Evolutionary conservation across 1,139 yeast species (phyloP).

Genomic region (Saccharomyces hybrid): DNA sequence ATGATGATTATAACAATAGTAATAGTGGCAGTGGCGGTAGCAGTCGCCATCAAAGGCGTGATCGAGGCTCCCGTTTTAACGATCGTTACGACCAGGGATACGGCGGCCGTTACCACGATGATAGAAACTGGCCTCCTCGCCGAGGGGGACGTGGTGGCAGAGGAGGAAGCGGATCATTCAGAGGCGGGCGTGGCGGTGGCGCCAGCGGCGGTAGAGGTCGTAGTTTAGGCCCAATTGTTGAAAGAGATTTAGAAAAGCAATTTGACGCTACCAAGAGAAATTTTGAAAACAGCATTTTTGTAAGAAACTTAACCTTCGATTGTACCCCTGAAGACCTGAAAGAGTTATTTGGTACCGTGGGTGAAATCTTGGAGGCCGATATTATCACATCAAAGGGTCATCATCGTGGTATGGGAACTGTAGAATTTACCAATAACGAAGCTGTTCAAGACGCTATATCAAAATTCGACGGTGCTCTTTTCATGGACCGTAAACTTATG

Average conservation of each 20-base stretch:
- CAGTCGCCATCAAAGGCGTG: slow-evolving; percentile 14
- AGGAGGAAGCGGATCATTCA: slow-evolving; percentile 12
- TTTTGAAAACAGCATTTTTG: slow-evolving; percentile 56
- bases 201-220: slow-evolving; percentile 21
- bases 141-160: slow-evolving; percentile 26
- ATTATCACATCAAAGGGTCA: slow-evolving; percentile 73
- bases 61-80: slow-evolving; percentile 11
- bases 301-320: slow-evolving; percentile 62
- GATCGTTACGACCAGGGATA: slow-evolving; percentile 13
- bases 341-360: slow-evolving; percentile 50
- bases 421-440: slow-evolving; percentile 60
- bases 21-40: slow-evolving; percentile 24
- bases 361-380: slow-evolving; percentile 72
- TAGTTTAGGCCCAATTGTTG: slow-evolving; percentile 12
- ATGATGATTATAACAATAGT: slow-evolving; percentile 14
- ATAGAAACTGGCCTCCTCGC: slow-evolving; percentile 3
- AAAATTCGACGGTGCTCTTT: slow-evolving; percentile 54
- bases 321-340: slow-evolving; percentile 49
- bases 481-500: slow-evolving; percentile 70
- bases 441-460: slow-evolving; percentile 67
- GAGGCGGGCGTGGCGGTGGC: slow-evolving; percentile 25
- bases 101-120: background rate
- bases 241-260: slow-evolving; percentile 9
- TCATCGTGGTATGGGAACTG: slow-evolving; percentile 83
- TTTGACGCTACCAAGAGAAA: slow-evolving; percentile 43